Evolutionary conservation across 768 basidiomycete species (phyloP), one percentile per base, ranked within the genome.

Genomic region (Pholiota molesta): DNA sequence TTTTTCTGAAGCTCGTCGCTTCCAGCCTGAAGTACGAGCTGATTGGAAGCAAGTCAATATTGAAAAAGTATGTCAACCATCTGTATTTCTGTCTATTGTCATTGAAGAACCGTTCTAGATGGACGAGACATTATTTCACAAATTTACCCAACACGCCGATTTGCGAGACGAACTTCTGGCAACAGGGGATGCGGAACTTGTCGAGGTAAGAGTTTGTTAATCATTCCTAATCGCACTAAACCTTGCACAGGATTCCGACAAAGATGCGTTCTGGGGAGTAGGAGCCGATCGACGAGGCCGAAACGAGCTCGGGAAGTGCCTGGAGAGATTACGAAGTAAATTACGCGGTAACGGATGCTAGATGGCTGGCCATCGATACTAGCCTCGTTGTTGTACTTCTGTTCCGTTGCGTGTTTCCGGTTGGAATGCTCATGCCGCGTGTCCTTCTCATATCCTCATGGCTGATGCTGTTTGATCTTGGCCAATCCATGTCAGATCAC

Each of bases 191-290:
- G 85, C 83, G 19, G 84, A 86, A 57, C 81, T 93, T 35, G 73
- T 92, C 5, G 91, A 93, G 82, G 90, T 88, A 49, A 23, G 60
- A 68, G 75, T 63, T 57, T 23, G 21, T 53, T 13, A 39, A 11
- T 19, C 51, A 44, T 52, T 62, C 28, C 44, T 51, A 54, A 45
- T 26, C 44, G 26, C 19, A 68, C 52, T 47, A 45, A 52, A 61
- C 57, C 9, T 9, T 52, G 19, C 64, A 16, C 62, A 90, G 88
- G 83, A 89, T 68, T 90, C 88, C n/a, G 86, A 87, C 61, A 87
- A 85, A 64, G 90, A 92, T 71, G 79, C 88, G 42, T 91, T 91
- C 73, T 92, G 90, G 89, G 90, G 90, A n/a, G 73, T 86, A 62
- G 90, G 90, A 5, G 77, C 82, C 40, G 87, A 92, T 71, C 76